phyloP scores from a whole-genome alignment of 2,329 filamentous ascomycete genomes.

The Ploettnerulaceae sp. region DNA sequence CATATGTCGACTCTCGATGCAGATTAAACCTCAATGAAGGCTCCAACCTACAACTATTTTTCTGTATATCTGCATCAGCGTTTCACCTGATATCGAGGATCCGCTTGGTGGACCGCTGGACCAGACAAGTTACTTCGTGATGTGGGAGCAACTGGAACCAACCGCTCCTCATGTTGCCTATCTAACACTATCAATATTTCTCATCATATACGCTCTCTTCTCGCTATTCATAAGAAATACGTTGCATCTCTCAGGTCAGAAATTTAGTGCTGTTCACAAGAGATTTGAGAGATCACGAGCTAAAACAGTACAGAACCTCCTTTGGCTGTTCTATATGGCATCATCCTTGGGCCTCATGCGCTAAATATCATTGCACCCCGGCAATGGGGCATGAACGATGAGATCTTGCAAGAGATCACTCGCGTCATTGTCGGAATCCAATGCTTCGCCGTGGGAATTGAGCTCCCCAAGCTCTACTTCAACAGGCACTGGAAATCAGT shows the following conservation, averaged over 20 bases:
- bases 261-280: neutral
- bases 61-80: no score
- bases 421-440: slow-evolving; percentile 67
- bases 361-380: slow-evolving; percentile 57
- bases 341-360: slow-evolving; percentile 65
- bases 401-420: slow-evolving; percentile 66
- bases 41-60: no score
- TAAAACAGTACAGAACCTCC: slow-evolving; percentile 40
- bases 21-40: no score
- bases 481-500: slow-evolving; percentile 28
- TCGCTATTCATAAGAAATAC: slow-evolving; percentile 54
- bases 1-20: no score
- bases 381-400: slow-evolving; percentile 61
- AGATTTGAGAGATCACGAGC: neutral
- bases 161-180: slow-evolving; percentile 54
- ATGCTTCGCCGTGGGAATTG: slow-evolving; percentile 64
- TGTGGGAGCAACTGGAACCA: slow-evolving; percentile 50
- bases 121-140: no score
- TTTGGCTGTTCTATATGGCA: slow-evolving; percentile 62
- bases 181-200: slow-evolving; percentile 53
- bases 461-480: slow-evolving; percentile 50
- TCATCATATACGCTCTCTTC: slow-evolving; percentile 54
- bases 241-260: slow-evolving; percentile 47
- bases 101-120: no score
- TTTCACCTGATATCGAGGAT: no score